Evolutionary conservation across 805 yeast species (phyloP).

Genomic region (Starmerella apicola): DNA sequence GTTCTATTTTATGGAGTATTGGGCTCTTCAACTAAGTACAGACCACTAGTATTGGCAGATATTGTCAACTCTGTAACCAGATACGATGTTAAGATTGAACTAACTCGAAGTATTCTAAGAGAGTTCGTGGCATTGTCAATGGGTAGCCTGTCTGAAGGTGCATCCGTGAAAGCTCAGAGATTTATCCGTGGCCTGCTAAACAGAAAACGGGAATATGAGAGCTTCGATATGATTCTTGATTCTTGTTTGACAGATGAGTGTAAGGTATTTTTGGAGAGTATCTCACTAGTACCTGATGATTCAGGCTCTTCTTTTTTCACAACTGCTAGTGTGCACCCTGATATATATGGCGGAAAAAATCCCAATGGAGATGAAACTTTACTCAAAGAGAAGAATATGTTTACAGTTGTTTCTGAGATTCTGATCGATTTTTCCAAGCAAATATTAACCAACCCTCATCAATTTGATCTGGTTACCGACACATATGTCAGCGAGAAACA

Average conservation of each 20-base stretch:
- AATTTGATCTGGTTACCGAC: conserved; percentile 7
- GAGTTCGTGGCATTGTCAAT: conserved; percentile 5
- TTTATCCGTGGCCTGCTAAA: conserved; percentile 1
- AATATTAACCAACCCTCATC: conserved; percentile 7
- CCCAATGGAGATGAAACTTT: too few species aligned
- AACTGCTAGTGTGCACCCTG: background rate
- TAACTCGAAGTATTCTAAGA: conserved; percentile 3
- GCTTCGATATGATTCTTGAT: conserved; percentile 2
- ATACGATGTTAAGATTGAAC: background rate
- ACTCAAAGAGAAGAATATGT: too few species aligned
- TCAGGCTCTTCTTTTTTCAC: background rate
- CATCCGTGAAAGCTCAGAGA: conserved; percentile 9
- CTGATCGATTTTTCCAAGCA: background rate
- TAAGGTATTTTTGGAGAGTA: background rate
- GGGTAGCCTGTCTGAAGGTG: conserved; percentile 1
- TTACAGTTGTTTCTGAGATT: background rate
- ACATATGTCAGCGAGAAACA: conserved; percentile 4
- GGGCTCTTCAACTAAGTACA: conserved; percentile 19
- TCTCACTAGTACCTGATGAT: background rate
- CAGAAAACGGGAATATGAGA: background rate
- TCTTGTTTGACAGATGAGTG: conserved; percentile 7
- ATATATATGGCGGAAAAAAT: too few species aligned
- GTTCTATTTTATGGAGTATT: conserved; percentile 25
- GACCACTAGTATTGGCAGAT: conserved; percentile 24
- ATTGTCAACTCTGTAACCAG: conserved; percentile 1